Percentiles rank a stretch among this genome's conserved stretches.
phyloP scores from a whole-genome alignment of 495 filamentous ascomycete species.

The Margaritispora aquatica region DNA sequence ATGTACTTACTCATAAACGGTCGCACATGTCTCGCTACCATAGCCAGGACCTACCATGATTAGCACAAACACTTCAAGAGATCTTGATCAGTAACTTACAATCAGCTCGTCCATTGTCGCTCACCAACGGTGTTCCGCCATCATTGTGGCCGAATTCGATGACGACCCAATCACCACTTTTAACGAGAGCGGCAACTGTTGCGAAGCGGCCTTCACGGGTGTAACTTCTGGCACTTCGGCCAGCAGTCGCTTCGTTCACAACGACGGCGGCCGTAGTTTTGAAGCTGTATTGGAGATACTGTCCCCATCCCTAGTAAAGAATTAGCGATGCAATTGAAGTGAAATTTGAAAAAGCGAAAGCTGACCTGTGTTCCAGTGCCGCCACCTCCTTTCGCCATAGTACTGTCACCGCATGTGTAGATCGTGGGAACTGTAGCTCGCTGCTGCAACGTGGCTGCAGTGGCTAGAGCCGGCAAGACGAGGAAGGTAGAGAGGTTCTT shows the following conservation, averaged over 20 bases:
- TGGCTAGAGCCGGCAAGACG: background rate
- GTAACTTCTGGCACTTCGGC: background rate
- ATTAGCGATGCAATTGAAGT: background rate
- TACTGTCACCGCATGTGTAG: background rate
- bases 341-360: background rate
- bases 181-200: background rate
- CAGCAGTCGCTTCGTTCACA: background rate
- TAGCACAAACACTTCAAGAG: background rate
- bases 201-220: background rate
- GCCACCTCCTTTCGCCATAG: background rate
- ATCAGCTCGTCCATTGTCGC: conserved; percentile 1
- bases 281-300: conserved; percentile 4
- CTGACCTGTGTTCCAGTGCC: background rate
- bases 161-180: conserved; percentile 2
- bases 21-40: conserved; percentile 48
- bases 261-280: background rate
- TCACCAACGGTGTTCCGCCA: background rate
- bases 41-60: background rate
- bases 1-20: conserved; percentile 24
- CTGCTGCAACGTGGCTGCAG: background rate
- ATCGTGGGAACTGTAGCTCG: background rate
- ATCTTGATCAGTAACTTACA: background rate
- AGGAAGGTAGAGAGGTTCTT: background rate
- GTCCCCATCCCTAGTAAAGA: background rate
- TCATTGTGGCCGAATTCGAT: conserved; percentile 6